Percentiles rank a stretch among this genome's conserved stretches.
Conservation (phyloP, 768 basidiomycete genomes). For the Leccinum pellstonianum region DNA sequence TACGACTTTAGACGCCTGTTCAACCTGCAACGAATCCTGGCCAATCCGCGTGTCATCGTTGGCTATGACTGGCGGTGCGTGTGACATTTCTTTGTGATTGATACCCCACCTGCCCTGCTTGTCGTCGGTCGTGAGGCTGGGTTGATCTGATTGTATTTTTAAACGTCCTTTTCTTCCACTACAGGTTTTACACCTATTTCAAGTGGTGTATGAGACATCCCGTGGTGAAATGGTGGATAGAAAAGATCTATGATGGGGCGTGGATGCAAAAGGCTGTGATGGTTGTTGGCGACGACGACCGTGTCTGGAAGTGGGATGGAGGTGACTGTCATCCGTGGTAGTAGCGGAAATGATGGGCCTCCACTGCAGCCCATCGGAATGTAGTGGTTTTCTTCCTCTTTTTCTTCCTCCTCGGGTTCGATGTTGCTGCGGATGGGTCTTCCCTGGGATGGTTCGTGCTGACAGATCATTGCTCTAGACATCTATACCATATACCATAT, state of each 20-base stretch:
- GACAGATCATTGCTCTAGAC: not conserved
- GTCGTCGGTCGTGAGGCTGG: not conserved
- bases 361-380: not conserved
- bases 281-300: conserved; percentile 35
- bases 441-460: not conserved
- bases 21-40: conserved; percentile 35
- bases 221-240: conserved; percentile 42
- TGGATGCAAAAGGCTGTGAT: conserved; percentile 37
- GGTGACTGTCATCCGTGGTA: conserved; percentile 25
- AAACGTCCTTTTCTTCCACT: conserved; percentile 1
- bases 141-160: not conserved
- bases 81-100: not conserved
- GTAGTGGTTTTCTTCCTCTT: not conserved
- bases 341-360: not conserved
- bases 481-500: not conserved
- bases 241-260: conserved; percentile 35
- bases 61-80: conserved; percentile 37
- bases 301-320: conserved; percentile 24
- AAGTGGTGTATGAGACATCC: conserved; percentile 40
- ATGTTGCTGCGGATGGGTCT: not conserved
- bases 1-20: conserved; percentile 43
- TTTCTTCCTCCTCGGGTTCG: not conserved
- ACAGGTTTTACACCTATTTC: conserved; percentile 33
- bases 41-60: conserved; percentile 40
- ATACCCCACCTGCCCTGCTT: not conserved